Percentiles rank a stretch among this genome's conserved stretches.
phyloP scores from a whole-genome alignment of 2,329 filamentous ascomycete genomes.

The Trichoderma sp. region DNA sequence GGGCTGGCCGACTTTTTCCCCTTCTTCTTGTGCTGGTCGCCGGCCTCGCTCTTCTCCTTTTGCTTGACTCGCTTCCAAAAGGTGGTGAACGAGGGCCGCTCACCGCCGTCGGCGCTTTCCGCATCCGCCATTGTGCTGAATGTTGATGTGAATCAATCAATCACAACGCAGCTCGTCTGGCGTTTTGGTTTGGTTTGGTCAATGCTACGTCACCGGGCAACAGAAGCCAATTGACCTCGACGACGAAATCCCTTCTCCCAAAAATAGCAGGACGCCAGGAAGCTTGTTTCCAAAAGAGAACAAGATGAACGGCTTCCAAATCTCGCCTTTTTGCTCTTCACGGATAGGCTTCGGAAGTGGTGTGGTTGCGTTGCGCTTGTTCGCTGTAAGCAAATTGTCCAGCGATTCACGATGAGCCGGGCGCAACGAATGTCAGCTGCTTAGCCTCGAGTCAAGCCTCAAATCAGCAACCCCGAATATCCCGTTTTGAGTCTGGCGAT shows the following conservation, averaged over 20 bases:
- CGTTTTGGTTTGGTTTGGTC: no score
- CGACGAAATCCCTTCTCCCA: neutral
- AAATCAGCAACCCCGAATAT: neutral
- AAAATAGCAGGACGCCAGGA: neutral
- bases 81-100: constrained; percentile 46
- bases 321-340: neutral
- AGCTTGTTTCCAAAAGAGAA: neutral
- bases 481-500: neutral
- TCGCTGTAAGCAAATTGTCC: neutral
- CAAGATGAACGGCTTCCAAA: neutral
- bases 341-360: neutral
- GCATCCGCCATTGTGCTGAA: constrained; percentile 22
- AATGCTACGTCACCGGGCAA: neutral
- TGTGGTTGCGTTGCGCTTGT: neutral
- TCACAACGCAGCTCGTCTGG: neutral
- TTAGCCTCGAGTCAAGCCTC: neutral
- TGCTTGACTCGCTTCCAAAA: constrained; percentile 49
- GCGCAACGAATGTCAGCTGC: neutral
- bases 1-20: neutral
- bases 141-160: neutral
- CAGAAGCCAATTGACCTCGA: neutral
- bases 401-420: neutral
- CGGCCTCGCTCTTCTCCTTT: constrained; percentile 19
- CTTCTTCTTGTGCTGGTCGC: neutral
- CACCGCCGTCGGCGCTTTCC: neutral